Base-by-base conservation (phyloP, 805 yeast species). In the Pichia manshurica region DNA sequence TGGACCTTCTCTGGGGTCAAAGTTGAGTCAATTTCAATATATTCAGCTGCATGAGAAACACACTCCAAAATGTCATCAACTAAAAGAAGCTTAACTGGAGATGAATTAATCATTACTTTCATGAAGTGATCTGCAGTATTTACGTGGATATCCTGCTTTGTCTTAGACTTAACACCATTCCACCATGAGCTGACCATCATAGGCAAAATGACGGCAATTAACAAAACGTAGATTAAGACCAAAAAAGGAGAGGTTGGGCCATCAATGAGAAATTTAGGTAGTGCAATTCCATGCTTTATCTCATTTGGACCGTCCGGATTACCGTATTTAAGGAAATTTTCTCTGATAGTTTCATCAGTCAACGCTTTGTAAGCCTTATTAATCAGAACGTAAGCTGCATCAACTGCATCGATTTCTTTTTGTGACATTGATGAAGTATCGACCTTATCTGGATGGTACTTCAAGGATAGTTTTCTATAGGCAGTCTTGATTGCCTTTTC, bases 271-370 rank as follows among this genome's bases (percentile, higher is more conserved):
- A 87, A 88, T 62, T 84, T 82, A 29, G 99, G 99, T 55, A 93
- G 69, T 0, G 98, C 99, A 65, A 93, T 89, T 52, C 99, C 99
- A 63, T 88, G 96, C 19, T 84, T 71, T 17, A 84, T 75, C 23
- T 87, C 87, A 66, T 87, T 96, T 37, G 95, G 96, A 38, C 99
- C 99, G 69, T 93, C 99, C 4, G 99, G 99, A 63, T 95, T 96
- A 43, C 99, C 99, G 60, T 84, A 93, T 57, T 79, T 82, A 58
- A 83, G 70, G 64, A 78, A 89, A 63, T 93, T 93, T 56, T 86
- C 87, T 58, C 80, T 84, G 3, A 87, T 81, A 10, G 73, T 75
- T 56, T 87, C 96, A 66, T 93, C 98, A 13, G 99, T 95, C 54
- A 93, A 76, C 0, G 99, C 87, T 66, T 89, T 86, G 69, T 95